Base-by-base conservation (phyloP, 1,284 basidiomycete genomes). In the Apiotrichum gracile region DNA sequence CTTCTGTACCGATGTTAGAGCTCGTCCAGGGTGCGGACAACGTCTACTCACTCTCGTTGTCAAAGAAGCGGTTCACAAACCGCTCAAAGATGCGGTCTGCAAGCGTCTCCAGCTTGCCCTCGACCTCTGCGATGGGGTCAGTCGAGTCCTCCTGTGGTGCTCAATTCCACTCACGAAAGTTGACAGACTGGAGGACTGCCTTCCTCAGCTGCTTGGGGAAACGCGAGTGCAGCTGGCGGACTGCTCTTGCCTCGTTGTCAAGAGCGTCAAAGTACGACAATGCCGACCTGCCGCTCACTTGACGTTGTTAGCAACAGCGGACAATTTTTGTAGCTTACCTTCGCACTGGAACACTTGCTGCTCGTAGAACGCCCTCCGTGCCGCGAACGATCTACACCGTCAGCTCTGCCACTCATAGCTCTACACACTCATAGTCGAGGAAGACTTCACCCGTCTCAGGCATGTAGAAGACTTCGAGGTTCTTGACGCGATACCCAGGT, bases 81-180 rank as follows among this genome's bases (percentile, higher is more conserved):
- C 94, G 85, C 61, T 97, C 94, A 69, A 85, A 96, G 37, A 97
- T 87, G 47, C 85, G 85, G 72, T 98, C 94, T 5, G 94, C 91
- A 17, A 98, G 81, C 65, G 89, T 86, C 76, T 97, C 94, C 53
- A 98, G 80, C 58, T 94, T 86, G 39, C 93, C 92, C 74, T 96
- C 88, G 62, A 97, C 87, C 83, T 91, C 92, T 96, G 74, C 38
- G 62, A 27, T 7, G 25, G 13, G 19, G 51, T 47, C 47, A 57
- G 52, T 35, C 39, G 22, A n/a, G 21, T 45, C 37, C 9, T 10
- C 21, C 21, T 29, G 8, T 6, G 14, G 6, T n/a, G n/a, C n/a
- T n/a, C n/a, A n/a, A n/a, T n/a, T n/a, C n/a, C n/a, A 86, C 92
- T 65, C 74, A 94, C 91, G 90, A 83, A 92, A 97, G 80, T 98